A percentile compares a stretch with the other conserved stretches of the same genome.
These are phyloP conservation scores for Brassica napus DNA, from an alignment of 345 rosid species.

Conservation along the genomic window Da-Ae NC_063442.1:33103001-33103500, in stretches of 20 bases:
- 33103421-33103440: conserved; percentile 76
- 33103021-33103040: conserved; percentile 13
- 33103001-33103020: conserved; percentile 30
- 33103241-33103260: not conserved
- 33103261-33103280: not conserved
- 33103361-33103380: conserved; percentile 82
- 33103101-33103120: not conserved
- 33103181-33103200: not conserved
- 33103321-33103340: conserved; percentile 96
- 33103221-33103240: not conserved
- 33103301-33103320: conserved; percentile 68
- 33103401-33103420: conserved; percentile 72
- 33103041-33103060: conserved; percentile 50
- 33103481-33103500: conserved; percentile 66
- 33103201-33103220: not conserved
- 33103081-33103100: conserved; percentile 78
- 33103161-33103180: not conserved
- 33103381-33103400: conserved; percentile 94
- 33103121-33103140: not conserved
- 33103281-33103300: not conserved
- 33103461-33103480: conserved; percentile 76
- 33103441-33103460: conserved; percentile 91
- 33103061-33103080: conserved; percentile 86
- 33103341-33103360: conserved; percentile 93
- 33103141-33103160: not conserved